Evolutionary conservation across 202 grass and related monocot species (phyloP), one percentile per base, ranked within the genome.

Genomic region (Elaeis oleifera): DNA sequence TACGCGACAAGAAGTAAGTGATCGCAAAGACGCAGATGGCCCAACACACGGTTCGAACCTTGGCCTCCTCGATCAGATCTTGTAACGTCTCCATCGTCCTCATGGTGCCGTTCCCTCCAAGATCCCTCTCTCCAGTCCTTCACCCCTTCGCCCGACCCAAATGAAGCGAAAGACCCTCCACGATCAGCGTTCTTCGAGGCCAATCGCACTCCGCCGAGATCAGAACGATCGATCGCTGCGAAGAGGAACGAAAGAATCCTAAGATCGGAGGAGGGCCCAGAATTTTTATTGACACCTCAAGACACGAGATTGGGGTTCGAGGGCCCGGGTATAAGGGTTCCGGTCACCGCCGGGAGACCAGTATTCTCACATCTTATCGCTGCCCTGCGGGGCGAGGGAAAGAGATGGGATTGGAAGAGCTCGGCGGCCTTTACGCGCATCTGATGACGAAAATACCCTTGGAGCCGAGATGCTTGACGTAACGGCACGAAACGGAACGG

Each of bases 21-120:
- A 97, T 70, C 71, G 85, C 80, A 60, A 92, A 99, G 75, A 88
- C 54, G 85, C 94, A 84, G 70, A 99, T 78, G 18, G 68, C 94
- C 94, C 94, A 99, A 27, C 68, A 83, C 14, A 99, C 77, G 32
- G 94, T 89, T 48, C 94, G 94, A 63, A 78, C 54, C 82, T 92
- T 99, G 6, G 58, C 80, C 88, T 99, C 94, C 80, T 99, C 94
- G 64, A 99, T 84, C 78, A 99, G 82, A 94, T 99, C 94, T 44
- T 86, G 88, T 62, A 99, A 63, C 56, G 77, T 86, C 74, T 74
- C 72, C 88, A 97, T 92, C 73, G 83, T 51, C 77, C 65, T 73
- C 85, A 63, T 73, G 49, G 59, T 20, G 6, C 17, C 39, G 23
- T 28, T 20, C 22, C 16, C 39, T 16, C 55, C 0, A 26, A 16